These are phyloP conservation scores for Nyctanthes arbortristis DNA, from an alignment of 257 asterid genomes.

Conservation along the genomic window DNA sequence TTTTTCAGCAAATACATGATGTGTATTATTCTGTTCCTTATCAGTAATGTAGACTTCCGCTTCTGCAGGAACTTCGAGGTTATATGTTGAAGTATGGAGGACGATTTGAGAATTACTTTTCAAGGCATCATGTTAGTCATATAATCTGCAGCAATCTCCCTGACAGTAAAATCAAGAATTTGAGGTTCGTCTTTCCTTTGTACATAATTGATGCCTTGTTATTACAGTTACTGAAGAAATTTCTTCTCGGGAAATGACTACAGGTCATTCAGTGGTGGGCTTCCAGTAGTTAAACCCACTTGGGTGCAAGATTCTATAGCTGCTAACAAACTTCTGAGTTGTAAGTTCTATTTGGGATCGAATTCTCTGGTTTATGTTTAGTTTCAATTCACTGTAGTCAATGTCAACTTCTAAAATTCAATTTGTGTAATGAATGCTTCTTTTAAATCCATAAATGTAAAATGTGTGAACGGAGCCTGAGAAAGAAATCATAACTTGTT, in stretches of 20 bases:
- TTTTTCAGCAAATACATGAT: neutral
- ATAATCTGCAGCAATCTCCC: conserved; percentile 96
- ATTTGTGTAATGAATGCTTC: neutral
- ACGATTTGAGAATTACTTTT: conserved; percentile 80
- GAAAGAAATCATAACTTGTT: neutral
- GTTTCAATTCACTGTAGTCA: neutral
- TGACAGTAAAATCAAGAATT: conserved; percentile 88
- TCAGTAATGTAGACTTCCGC: conserved; percentile 1
- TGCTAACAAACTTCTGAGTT: conserved; percentile 80
- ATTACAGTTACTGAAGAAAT: conserved; percentile 19
- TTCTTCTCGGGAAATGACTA: conserved; percentile 17
- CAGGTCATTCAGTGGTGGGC: conserved; percentile 97
- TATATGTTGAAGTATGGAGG: conserved; percentile 93
- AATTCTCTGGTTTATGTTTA: neutral
- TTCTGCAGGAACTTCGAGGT: conserved; percentile 80
- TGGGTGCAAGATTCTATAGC: conserved; percentile 90
- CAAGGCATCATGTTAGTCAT: conserved; percentile 82
- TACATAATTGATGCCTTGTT: conserved; percentile 15
- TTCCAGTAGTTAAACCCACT: conserved; percentile 89
- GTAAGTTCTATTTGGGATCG: conserved; percentile 47
- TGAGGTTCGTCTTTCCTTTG: conserved; percentile 54
- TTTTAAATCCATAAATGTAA: neutral
- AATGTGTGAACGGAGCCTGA: neutral
- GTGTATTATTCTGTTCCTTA: conserved; percentile 4
- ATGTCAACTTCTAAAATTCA: neutral